These are phyloP conservation scores for Globisporangium okanoganense DNA, from an alignment of 352 stramenopile genomes.

Conservation along the genomic window DNA sequence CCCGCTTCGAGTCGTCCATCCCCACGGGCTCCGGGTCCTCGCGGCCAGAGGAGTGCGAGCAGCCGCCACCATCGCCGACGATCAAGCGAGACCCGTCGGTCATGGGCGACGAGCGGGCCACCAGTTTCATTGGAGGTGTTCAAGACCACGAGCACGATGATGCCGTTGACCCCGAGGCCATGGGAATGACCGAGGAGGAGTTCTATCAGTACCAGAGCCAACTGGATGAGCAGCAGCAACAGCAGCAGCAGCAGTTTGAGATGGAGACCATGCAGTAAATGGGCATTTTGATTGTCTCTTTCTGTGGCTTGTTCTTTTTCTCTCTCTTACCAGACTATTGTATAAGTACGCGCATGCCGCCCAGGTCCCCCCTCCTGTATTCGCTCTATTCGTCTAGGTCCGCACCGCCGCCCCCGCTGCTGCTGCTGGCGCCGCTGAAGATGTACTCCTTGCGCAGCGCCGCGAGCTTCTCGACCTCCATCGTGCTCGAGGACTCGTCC, in stretches of 20 bases:
- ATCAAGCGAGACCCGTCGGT: constrained; percentile 75
- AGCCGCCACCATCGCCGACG: constrained; percentile 63
- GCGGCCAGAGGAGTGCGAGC: constrained; percentile 66
- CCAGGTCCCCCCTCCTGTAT: neutral
- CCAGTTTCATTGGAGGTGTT: neutral
- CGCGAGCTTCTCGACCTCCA: constrained; percentile 24
- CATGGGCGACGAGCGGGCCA: constrained; percentile 3
- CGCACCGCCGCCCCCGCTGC: constrained; percentile 31
- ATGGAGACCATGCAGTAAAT: constrained; percentile 16
- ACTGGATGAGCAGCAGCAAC: constrained; percentile 12
- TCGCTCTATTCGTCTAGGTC: constrained; percentile 13
- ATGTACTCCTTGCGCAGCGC: constrained; percentile 46
- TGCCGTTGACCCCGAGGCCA: neutral
- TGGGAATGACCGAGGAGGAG: constrained; percentile 9
- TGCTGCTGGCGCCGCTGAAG: constrained; percentile 57
- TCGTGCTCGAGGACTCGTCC: constrained; percentile 16
- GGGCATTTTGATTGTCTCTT: too few species aligned
- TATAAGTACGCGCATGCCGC: neutral
- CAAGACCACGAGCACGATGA: constrained; percentile 2
- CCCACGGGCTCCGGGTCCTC: constrained; percentile 20
- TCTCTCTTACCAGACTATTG: neutral
- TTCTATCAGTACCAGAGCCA: constrained; percentile 4
- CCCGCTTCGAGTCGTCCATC: constrained; percentile 75
- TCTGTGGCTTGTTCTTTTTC: neutral
- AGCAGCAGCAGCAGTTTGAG: constrained; percentile 10